phyloP scores from a whole-genome alignment of 192 early-diverging fungal genomes.

The Coemansia sp. region DNA sequence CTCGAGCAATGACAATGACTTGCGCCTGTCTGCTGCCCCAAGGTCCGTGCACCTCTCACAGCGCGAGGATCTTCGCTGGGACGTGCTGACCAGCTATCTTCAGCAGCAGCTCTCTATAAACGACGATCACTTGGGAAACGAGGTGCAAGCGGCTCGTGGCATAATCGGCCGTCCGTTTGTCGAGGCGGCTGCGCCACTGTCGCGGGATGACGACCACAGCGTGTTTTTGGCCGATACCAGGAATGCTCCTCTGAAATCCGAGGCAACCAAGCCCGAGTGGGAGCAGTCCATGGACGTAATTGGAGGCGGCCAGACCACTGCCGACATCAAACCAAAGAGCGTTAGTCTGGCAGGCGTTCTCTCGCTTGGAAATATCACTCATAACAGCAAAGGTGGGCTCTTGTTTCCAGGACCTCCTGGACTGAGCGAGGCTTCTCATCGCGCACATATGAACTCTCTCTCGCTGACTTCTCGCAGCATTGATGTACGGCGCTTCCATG shows the following conservation, averaged over 20 bases:
- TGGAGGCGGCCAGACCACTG: background rate
- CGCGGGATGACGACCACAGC: conserved; percentile 3
- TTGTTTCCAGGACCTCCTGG: background rate
- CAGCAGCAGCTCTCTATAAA: conserved; percentile 37
- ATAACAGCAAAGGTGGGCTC: background rate
- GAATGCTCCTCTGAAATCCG: conserved; percentile 18
- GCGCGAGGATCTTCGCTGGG: conserved; percentile 47
- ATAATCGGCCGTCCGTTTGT: conserved; percentile 20
- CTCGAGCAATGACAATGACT: background rate
- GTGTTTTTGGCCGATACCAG: conserved; percentile 14
- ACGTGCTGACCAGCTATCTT: conserved; percentile 37
- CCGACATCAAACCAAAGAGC: conserved; percentile 24
- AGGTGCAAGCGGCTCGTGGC: conserved; percentile 33
- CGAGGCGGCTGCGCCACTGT: conserved; percentile 3
- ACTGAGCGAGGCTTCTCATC: background rate
- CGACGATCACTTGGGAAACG: conserved; percentile 34
- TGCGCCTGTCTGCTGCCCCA: background rate
- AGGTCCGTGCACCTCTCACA: conserved; percentile 37
- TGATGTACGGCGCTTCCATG: conserved; percentile 44
- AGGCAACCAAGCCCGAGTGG: conserved; percentile 28
- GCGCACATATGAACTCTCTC: background rate
- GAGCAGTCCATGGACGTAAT: conserved; percentile 13
- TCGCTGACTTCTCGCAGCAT: conserved; percentile 3
- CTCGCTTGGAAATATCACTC: conserved; percentile 2
- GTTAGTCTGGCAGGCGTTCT: conserved; percentile 29